Conservation (phyloP, 2,329 filamentous ascomycete genomes). For the Aspergillus costaricaensis region DNA sequence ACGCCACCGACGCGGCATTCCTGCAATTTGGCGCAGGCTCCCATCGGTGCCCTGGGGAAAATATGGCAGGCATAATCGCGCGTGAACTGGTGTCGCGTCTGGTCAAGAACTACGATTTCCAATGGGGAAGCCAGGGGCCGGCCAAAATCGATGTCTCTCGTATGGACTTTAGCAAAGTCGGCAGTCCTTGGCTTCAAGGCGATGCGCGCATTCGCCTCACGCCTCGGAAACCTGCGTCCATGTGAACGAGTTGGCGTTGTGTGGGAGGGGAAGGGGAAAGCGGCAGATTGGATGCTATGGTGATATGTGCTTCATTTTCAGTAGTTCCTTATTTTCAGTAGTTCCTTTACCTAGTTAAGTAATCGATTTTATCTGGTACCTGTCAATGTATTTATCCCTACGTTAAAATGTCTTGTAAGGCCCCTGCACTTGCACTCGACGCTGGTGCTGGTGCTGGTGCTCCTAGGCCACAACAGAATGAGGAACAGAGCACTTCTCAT, state of each 20-base stretch:
- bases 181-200: slow-evolving; percentile 7
- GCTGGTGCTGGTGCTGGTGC: no score
- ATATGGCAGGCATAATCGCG: slow-evolving; percentile 2
- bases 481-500: no score
- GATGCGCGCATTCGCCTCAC: slow-evolving; percentile 4
- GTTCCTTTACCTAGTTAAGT: no score
- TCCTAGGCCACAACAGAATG: no score
- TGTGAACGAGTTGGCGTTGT: neutral
- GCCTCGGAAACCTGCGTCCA: neutral
- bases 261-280: neutral
- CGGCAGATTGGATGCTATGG: neutral
- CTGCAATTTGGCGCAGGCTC: neutral
- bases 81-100: neutral
- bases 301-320: no score
- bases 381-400: no score
- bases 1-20: neutral
- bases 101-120: neutral
- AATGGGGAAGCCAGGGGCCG: neutral
- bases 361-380: no score
- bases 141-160: neutral
- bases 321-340: no score
- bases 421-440: no score
- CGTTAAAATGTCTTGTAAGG: no score
- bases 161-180: slow-evolving; percentile 9
- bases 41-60: slow-evolving; percentile 6